These are phyloP conservation scores for Herpetomonas samuelpessoai DNA, from an alignment of 208 protist species.

Conservation along the genomic window DNA sequence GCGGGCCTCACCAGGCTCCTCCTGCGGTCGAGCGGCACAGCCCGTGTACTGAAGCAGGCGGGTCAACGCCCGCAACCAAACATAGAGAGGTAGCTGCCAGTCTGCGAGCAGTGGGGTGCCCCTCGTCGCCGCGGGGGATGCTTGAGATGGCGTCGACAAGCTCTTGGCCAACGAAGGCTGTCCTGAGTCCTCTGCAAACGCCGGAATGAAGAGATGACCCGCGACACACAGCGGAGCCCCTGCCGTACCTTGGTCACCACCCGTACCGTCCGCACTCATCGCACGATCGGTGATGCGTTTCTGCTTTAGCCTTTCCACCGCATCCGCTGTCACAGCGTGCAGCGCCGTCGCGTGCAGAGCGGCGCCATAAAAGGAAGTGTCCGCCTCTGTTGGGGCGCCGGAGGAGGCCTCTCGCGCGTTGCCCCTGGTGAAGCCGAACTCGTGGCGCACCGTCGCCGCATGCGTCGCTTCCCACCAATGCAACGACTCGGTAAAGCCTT, in stretches of 20 bases:
- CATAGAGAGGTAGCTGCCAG: not conserved
- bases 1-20: too few species aligned
- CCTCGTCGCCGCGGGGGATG: not conserved
- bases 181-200: not conserved
- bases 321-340: not conserved
- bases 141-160: too few species aligned
- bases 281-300: not conserved
- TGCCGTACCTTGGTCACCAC: too few species aligned
- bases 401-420: not conserved
- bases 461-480: slow-evolving; percentile 10
- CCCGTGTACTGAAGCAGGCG: not conserved
- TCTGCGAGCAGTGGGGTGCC: not conserved
- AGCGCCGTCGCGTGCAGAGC: not conserved
- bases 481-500: not conserved
- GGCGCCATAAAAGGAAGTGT: not conserved
- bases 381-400: too few species aligned
- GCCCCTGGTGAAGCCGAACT: not conserved
- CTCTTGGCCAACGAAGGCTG: not conserved
- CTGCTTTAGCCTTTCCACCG: not conserved
- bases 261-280: not conserved
- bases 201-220: not conserved
- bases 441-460: not conserved
- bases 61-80: not conserved
- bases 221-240: not conserved
- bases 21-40: too few species aligned